Base-by-base conservation (phyloP, 306 rosid species). In the Castanea mollissima region DNA sequence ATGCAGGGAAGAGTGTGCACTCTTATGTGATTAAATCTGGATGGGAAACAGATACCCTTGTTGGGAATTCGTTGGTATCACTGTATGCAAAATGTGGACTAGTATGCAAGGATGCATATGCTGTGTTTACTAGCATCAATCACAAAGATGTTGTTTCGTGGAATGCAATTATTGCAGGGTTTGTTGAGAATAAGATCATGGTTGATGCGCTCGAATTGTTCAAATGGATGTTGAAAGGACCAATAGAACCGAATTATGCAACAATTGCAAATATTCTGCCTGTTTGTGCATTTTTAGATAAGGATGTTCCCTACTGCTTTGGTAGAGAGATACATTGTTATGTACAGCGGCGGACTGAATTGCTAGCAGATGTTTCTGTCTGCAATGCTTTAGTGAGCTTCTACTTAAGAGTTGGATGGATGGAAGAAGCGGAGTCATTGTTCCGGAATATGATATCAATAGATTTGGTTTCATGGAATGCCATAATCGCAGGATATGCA, bases 391-490 rank as follows among this genome's bases (percentile, higher is more conserved):
- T 94, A 84, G 75, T 92, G 64, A 92, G 94, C 83, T 91, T 91
- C 83, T 92, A 94, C 78, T 51, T 88, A 78, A 89, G 83, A 83
- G 82, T 83, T 87, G 95, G 99, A 54, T 81, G 55, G 71, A 79
- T 78, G 49, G 80, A 74, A 81, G 82, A 86, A 80, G 97, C 97
- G 1, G 92, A 90, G 65, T 85, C 71, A 49, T 73, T 92, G 84
- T 92, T 94, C 79, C 65, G 82, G 84, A 63, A 76, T 75, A 91
- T 90, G 95, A 84, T 76, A 78, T 83, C 83, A 76, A 91, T 88
- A 78, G 98, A 94, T 87, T 90, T 92, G 89, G 89, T 94, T 81
- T 88, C 99, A 65, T 92, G 97, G 99, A 94, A 94, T 86, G 84
- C 95, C 77, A 71, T 92, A 67, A 90, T 94, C 58, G 88, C 95